Evolutionary conservation across 805 yeast genomes (phyloP).

Genomic region (Suhomyces emberorum): DNA sequence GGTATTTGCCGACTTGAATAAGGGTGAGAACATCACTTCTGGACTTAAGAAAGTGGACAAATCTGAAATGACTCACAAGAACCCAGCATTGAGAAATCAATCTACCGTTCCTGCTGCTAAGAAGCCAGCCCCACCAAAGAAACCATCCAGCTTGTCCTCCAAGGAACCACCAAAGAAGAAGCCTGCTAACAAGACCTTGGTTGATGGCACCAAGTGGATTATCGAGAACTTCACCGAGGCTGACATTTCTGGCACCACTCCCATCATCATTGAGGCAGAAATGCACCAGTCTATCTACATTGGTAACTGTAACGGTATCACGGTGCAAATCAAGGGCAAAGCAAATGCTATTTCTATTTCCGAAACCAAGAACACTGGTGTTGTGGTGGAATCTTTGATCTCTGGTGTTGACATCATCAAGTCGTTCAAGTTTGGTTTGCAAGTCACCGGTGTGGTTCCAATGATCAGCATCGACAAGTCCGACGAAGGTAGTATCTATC

Average conservation of each 20-base stretch:
- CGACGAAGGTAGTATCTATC: slow-evolving; percentile 79
- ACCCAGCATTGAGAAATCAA: slow-evolving; percentile 71
- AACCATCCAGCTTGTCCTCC: slow-evolving; percentile 63
- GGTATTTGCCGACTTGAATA: slow-evolving; percentile 84
- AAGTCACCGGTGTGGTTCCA: slow-evolving; percentile 78
- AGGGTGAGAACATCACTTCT: slow-evolving; percentile 81
- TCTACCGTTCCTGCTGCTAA: slow-evolving; percentile 40
- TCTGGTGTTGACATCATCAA: slow-evolving; percentile 88
- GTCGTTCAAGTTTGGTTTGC: slow-evolving; percentile 76
- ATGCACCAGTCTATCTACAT: slow-evolving; percentile 87
- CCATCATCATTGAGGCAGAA: slow-evolving; percentile 70
- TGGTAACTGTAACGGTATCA: slow-evolving; percentile 70
- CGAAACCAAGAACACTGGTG: slow-evolving; percentile 66
- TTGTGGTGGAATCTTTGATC: slow-evolving; percentile 80
- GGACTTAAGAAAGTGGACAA: slow-evolving; percentile 89
- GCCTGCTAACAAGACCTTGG: slow-evolving; percentile 58
- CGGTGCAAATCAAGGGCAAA: slow-evolving; percentile 85
- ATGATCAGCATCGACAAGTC: slow-evolving; percentile 84
- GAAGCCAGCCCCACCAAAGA: slow-evolving; percentile 79
- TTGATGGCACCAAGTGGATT: slow-evolving; percentile 83
- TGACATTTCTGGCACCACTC: slow-evolving; percentile 44
- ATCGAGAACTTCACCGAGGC: slow-evolving; percentile 69
- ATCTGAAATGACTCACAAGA: slow-evolving; percentile 91
- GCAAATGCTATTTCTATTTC: slow-evolving; percentile 83
- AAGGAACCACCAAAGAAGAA: slow-evolving; percentile 39